These are phyloP conservation scores for Pyracantha coccinea DNA, from an alignment of 331 rosid species.

Conservation along the genomic window DNA sequence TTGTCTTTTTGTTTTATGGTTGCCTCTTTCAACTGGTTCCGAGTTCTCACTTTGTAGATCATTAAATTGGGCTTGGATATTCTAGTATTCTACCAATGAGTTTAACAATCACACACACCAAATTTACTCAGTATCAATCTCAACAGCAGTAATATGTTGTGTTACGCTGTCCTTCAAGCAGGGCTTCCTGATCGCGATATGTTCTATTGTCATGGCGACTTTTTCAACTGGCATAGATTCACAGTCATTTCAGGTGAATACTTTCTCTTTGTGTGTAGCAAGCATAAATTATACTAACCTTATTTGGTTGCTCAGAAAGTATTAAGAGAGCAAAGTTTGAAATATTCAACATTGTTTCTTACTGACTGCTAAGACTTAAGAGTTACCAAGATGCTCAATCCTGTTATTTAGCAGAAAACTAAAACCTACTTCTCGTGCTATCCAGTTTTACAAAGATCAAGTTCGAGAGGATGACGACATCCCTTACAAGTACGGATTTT, in stretches of 20 bases:
- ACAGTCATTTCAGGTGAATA: slow-evolving; percentile 69
- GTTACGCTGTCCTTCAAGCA: slow-evolving; percentile 11
- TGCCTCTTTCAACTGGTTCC: background rate
- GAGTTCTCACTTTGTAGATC: background rate
- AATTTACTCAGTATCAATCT: background rate
- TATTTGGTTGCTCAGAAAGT: background rate
- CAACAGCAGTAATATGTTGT: background rate
- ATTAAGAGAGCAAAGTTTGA: background rate
- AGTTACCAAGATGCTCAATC: background rate
- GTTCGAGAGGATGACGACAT: slow-evolving; percentile 49
- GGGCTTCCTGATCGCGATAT: slow-evolving; percentile 78
- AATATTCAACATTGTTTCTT: background rate
- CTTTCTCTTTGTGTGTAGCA: background rate
- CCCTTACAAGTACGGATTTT: slow-evolving; percentile 73
- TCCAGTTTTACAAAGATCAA: slow-evolving; percentile 52
- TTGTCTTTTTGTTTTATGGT: background rate
- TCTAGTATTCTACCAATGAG: background rate
- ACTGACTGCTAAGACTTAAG: background rate
- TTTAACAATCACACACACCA: background rate
- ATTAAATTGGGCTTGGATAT: background rate
- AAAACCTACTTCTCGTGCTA: background rate
- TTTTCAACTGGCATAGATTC: slow-evolving; percentile 94
- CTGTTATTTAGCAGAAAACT: background rate
- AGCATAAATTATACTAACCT: background rate
- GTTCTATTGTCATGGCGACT: slow-evolving; percentile 74